These are phyloP conservation scores for Aphanomyces invadans DNA, from an alignment of 352 stramenopile species.

Conservation along the genomic window DNA sequence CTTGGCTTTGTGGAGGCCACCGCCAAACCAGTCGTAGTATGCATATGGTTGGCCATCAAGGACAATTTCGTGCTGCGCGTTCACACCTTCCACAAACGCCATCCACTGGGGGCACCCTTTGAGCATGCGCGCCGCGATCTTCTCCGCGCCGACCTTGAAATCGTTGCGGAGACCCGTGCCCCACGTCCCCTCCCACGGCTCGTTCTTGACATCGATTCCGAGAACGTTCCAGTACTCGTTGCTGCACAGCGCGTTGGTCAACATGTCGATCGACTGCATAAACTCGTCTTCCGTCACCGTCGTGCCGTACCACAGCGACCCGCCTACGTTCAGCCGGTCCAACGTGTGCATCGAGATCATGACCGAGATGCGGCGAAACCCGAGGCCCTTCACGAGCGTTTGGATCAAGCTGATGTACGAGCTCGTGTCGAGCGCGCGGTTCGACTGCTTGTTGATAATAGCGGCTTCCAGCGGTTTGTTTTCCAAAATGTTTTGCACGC, in stretches of 20 bases:
- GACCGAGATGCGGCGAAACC: constrained; percentile 32
- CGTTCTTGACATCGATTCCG: constrained; percentile 55
- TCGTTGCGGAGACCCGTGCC: constrained; percentile 29
- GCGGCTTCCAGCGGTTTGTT: constrained; percentile 24
- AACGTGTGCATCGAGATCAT: constrained; percentile 44
- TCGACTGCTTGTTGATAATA: constrained; percentile 26
- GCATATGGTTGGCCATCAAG: constrained; percentile 30
- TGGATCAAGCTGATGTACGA: constrained; percentile 27
- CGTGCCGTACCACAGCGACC: constrained; percentile 37
- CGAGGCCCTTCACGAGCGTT: constrained; percentile 23
- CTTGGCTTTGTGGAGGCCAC: constrained; percentile 31
- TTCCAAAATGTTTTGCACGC: constrained; percentile 24
- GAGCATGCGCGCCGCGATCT: constrained; percentile 31
- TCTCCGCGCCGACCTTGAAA: constrained; percentile 28
- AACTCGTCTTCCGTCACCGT: constrained; percentile 34
- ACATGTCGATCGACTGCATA: constrained; percentile 36
- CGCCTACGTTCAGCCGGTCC: constrained; percentile 27
- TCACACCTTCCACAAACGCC: constrained; percentile 35
- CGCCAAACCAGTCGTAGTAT: constrained; percentile 39
- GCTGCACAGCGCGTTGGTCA: constrained; percentile 30
- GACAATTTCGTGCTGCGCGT: constrained; percentile 28
- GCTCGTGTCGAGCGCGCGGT: constrained; percentile 25
- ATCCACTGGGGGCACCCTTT: constrained; percentile 32
- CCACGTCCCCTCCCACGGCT: constrained; percentile 45
- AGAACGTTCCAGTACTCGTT: constrained; percentile 51